These are phyloP conservation scores for Aspergillus indologenus DNA, from an alignment of 495 filamentous ascomycete species.

Conservation along the genomic window DNA sequence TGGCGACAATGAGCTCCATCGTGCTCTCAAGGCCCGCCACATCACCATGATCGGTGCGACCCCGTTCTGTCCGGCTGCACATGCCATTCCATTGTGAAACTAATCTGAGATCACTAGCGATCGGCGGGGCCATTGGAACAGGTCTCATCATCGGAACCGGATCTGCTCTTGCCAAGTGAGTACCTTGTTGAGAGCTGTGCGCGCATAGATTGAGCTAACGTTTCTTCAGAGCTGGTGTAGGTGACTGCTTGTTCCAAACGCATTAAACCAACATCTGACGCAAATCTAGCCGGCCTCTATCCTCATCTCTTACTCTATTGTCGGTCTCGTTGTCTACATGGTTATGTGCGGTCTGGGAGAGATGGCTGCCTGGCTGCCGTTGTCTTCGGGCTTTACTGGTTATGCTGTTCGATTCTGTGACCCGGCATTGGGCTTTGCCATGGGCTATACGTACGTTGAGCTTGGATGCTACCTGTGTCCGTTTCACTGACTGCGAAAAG, in stretches of 20 bases:
- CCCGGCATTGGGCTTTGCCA: slow-evolving; percentile 64
- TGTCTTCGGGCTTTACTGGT: slow-evolving; percentile 58
- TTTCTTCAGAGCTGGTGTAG: slow-evolving; percentile 35
- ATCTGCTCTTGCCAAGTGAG: slow-evolving; percentile 56
- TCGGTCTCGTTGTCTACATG: slow-evolving; percentile 60
- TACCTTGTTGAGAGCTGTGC: background rate
- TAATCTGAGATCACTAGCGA: slow-evolving; percentile 48
- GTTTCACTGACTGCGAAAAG: slow-evolving; percentile 19
- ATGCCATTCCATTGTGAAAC: background rate
- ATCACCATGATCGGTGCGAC: slow-evolving; percentile 73
- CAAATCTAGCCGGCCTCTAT: slow-evolving; percentile 61
- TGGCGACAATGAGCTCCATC: slow-evolving; percentile 50
- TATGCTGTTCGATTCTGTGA: slow-evolving; percentile 63
- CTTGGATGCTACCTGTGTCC: background rate
- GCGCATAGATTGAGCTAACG: slow-evolving; percentile 4
- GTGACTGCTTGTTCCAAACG: slow-evolving; percentile 15
- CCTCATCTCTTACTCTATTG: slow-evolving; percentile 63
- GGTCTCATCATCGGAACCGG: slow-evolving; percentile 67
- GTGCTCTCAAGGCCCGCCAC: slow-evolving; percentile 70
- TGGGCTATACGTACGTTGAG: slow-evolving; percentile 53
- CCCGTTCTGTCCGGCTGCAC: background rate
- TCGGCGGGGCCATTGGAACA: slow-evolving; percentile 84
- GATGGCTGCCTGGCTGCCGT: slow-evolving; percentile 66
- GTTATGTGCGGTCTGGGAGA: slow-evolving; percentile 67
- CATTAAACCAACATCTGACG: background rate